Evolutionary conservation across 805 yeast species (phyloP), one percentile per base, ranked within the genome.

Genomic region (Soucietia sequanensis): DNA sequence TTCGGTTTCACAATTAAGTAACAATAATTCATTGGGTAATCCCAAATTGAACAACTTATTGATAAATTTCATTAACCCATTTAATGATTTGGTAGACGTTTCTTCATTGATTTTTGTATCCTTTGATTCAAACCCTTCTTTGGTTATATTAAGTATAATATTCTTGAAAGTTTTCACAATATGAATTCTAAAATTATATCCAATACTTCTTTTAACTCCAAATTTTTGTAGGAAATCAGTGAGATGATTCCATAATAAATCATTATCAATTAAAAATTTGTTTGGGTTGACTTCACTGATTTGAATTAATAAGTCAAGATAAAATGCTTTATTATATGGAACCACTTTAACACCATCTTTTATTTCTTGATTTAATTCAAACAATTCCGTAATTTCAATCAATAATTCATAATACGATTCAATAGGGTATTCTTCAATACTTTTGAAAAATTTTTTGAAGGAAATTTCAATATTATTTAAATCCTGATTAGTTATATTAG

Each of bases 1-100:
- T 34, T 84, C 90, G 2, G 80, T 72, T 44, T 83, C 88, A 21
- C 80, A 74, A 43, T 77, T 76, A 36, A 76, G 62, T 1, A 76
- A 56, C 35, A 72, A 48, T 7, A 68, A 46, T 41, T 75, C 80
- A 14, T 51, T 48, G 1, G 78, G 65, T 35, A 41, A 34, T 2
- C 62, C 64, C 9, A 70, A 50, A 2, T 54, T 46, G 10, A 73
- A 57, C 25, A 82, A 52, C 1, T 58, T 58, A 3, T 54, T 51
- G 19, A 80, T 65, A 24, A 79, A 70, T 1, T 51, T 52, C 33
- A 68, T 62, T 20, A 84, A 51, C 0, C 84, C 69, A 12, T 55
- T 54, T 32, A 82, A 64, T 0, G 84, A 62, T 45, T 68, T 63
- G 3, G 52, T 43, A 33, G 82, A 82, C 1, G 79, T 57, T n/a